Conservation (phyloP, 2,329 filamentous ascomycete genomes). For the Bipolaris cookei region DNA sequence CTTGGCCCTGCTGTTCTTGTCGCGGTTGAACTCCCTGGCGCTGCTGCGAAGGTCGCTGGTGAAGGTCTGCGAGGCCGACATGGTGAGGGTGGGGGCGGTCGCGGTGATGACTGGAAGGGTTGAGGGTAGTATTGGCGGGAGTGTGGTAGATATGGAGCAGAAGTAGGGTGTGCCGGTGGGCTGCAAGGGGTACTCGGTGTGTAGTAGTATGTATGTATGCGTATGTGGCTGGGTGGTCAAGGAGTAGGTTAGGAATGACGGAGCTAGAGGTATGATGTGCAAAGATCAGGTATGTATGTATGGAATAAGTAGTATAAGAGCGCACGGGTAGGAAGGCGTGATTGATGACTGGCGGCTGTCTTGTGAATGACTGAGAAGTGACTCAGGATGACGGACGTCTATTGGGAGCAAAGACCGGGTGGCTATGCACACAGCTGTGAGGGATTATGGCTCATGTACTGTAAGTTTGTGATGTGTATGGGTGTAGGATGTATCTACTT, state of each 20-base stretch:
- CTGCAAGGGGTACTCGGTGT: neutral
- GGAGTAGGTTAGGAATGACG: constrained; percentile 12
- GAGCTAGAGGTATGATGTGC: constrained; percentile 16
- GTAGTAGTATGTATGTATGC: constrained; percentile 5
- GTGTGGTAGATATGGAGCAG: neutral
- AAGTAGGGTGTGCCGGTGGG: neutral
- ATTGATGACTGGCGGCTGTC: constrained; percentile 41
- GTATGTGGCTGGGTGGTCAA: constrained; percentile 28
- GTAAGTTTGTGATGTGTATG: constrained; percentile 19
- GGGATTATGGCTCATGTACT: constrained; percentile 18
- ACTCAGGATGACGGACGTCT: constrained; percentile 37
- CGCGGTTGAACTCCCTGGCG: constrained; percentile 60
- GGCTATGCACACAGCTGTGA: constrained; percentile 37
- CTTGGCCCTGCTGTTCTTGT: constrained; percentile 58
- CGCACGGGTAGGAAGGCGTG: constrained; percentile 33
- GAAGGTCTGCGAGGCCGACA: constrained; percentile 56
- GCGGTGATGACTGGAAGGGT: constrained; percentile 2
- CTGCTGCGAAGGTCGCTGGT: constrained; percentile 62
- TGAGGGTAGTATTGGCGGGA: neutral
- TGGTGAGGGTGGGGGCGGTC: constrained; percentile 32
- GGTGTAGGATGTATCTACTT: too few species aligned
- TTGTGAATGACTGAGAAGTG: constrained; percentile 44
- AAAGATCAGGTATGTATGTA: constrained; percentile 20
- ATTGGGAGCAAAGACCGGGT: constrained; percentile 29
- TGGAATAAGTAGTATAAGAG: constrained; percentile 21